phyloP scores from a whole-genome alignment of 495 filamentous ascomycete genomes.

The Aspergillus incahuasiensis region DNA sequence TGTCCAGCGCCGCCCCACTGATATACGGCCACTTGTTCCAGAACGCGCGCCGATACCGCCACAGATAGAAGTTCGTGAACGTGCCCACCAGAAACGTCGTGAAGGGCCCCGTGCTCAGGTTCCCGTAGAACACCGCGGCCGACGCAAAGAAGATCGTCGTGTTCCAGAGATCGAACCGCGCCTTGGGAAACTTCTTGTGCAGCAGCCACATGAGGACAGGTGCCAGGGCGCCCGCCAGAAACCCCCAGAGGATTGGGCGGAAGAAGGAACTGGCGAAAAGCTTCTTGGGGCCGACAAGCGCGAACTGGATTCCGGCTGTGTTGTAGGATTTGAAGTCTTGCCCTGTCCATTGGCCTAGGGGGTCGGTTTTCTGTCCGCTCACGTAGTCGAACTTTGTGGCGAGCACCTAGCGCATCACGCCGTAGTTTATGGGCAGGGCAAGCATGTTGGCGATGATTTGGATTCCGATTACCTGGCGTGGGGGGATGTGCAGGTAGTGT shows the following conservation, averaged over 20 bases:
- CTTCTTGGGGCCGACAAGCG: constrained; percentile 48
- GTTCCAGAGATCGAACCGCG: constrained; percentile 53
- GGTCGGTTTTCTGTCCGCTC: constrained; percentile 45
- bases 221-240: constrained; percentile 48
- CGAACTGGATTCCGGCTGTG: constrained; percentile 51
- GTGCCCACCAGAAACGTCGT: constrained; percentile 53
- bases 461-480: constrained; percentile 37
- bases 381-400: constrained; percentile 50
- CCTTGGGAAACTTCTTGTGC: constrained; percentile 44
- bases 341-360: constrained; percentile 54
- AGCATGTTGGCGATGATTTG: constrained; percentile 42
- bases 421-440: constrained; percentile 41
- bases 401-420: constrained; percentile 43
- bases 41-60: constrained; percentile 47
- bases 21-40: constrained; percentile 56
- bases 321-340: constrained; percentile 42
- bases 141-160: constrained; percentile 48
- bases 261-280: constrained; percentile 49
- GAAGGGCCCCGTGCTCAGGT: constrained; percentile 49
- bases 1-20: constrained; percentile 53
- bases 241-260: constrained; percentile 49
- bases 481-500: constrained; percentile 46
- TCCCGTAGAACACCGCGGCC: constrained; percentile 32
- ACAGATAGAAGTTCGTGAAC: constrained; percentile 52
- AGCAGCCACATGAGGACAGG: constrained; percentile 45